Evolutionary conservation across 176 grass and related monocot genomes (phyloP).

Genomic region (Secale cereale): DNA sequence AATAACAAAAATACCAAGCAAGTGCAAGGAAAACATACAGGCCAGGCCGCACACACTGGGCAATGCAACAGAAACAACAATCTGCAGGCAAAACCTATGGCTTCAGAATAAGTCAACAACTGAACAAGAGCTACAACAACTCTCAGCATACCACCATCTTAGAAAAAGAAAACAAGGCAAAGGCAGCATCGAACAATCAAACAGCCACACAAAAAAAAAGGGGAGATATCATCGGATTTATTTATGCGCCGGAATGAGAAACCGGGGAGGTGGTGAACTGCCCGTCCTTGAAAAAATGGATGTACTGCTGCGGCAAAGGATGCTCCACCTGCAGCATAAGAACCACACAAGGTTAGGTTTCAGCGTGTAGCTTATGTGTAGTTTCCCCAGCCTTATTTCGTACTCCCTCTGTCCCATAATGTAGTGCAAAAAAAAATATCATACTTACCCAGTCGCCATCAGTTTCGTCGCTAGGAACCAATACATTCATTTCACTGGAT

Average conservation of each 20-base stretch:
- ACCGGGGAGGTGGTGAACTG: constrained; percentile 75
- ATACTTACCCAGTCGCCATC: constrained; percentile 85
- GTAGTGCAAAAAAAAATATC: not conserved
- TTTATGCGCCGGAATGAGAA: constrained; percentile 80
- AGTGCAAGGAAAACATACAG: not conserved
- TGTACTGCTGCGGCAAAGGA: constrained; percentile 83
- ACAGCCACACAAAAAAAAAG: not conserved
- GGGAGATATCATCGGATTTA: not conserved
- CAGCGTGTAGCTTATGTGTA: not conserved
- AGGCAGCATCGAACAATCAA: not conserved
- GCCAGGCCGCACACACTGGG: not conserved
- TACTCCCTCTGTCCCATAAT: too few relatives aligned
- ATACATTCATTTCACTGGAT: constrained; percentile 95
- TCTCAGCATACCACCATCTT: constrained; percentile 27
- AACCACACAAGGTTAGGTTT: not conserved
- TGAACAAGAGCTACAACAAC: not conserved
- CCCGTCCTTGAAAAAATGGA: constrained; percentile 71
- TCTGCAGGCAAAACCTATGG: not conserved
- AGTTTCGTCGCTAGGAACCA: constrained; percentile 57
- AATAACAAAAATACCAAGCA: constrained; percentile 9
- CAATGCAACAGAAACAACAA: constrained; percentile 18
- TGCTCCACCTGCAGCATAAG: constrained; percentile 66
- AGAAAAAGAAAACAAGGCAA: not conserved
- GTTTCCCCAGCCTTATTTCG: too few relatives aligned
- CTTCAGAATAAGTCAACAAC: constrained; percentile 12